Base-by-base conservation (phyloP, 768 basidiomycete genomes). In the Austroboletus eburneus region DNA sequence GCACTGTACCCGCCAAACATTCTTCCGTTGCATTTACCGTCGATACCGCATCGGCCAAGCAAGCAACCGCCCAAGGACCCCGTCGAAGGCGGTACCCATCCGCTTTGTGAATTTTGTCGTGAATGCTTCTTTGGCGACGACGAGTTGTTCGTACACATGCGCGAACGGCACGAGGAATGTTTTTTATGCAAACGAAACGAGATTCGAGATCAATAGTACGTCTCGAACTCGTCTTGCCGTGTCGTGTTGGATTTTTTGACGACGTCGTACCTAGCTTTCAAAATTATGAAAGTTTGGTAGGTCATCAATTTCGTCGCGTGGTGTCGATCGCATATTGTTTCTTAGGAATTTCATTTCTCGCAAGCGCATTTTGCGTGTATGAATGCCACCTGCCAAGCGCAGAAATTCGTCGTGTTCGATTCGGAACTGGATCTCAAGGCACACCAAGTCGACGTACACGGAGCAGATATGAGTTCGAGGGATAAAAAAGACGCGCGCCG, bases 351-450 rank as follows among this genome's bases (percentile, higher is more conserved):
- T 34, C 91, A 93, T 58, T 90, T 89, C 66, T 80, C 77, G 54
- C 72, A 70, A 23, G 80, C 72, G 3, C 95, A 99, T 64, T 78
- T 78, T 63, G 84, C 87, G 5, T 99, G 95, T 64, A 72, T 69
- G 3, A 83, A 91, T 47, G 52, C 80, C 0, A 62, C 72, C 32
- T 99, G 95, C 59, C 80, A 84, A 37, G 82, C 81, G 5, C 85
- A 80, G 57, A 97, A 96, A 68, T 99, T 99, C 53, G 88, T 98
- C 50, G 96, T 98, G 12, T 98, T 98, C 64, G 81, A 81, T 33
- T 85, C 85, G 4, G 74, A 80, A 13, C 70, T 99, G 10, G 96
- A 99, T 62, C 80, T 97, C 30, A 82, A 92, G 64, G 95, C 85
- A 0, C 96, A 99, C 63, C 84, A 86, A 69, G 84, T 97, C 9